Base-by-base conservation (phyloP, 495 filamentous ascomycete species). In the Bombardia bombarda region DNA sequence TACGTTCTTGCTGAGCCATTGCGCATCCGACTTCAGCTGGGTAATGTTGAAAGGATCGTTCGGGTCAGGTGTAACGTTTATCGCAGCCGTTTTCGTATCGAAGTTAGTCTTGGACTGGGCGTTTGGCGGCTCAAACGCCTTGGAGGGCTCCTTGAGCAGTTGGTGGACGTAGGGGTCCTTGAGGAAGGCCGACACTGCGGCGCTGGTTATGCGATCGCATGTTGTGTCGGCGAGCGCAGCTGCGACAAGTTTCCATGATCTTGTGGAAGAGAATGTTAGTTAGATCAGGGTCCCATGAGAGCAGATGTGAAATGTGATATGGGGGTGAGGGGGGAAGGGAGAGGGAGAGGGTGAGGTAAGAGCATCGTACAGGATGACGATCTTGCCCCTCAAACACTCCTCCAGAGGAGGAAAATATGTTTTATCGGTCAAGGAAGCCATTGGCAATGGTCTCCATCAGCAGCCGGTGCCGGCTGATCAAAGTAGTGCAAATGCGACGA, bases 31-130 rank as follows among this genome's bases (percentile, higher is more conserved):
- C 62, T 93, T 95, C 54, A 97, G 80, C 61, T 87, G 73, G 19
- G 83, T 78, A 36, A 96, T 72, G 53, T 90, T 73, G 60, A 83
- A 87, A 21, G 74, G 73, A 13, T 77, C 73, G 49, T 80, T 78
- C 18, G 78, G 65, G 7, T 77, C 75, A 4, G 86, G 83, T 19
- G 84, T 75, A 33, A 89, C 80, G 58, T 95, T 83, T 40, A 96
- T 93, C n/a, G 90, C 81, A 14, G 90, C 83, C 1, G 88, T 96
- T 62, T 81, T 90, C 31, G 82, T 87, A 42, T 90, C 85, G 57
- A 95, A 95, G 19, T 78, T 79, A 33, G 70, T 58, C 59, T 83
- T 90, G 4, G 77, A 72, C 53, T 79, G 45, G 68, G 49, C 34
- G 71, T 77, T 47, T 60, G 80, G 61, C 2, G 71, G 51, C 37